These are phyloP conservation scores for Plenodomus lindquistii DNA, from an alignment of 2,329 filamentous ascomycete genomes.

Conservation along the genomic window DNA sequence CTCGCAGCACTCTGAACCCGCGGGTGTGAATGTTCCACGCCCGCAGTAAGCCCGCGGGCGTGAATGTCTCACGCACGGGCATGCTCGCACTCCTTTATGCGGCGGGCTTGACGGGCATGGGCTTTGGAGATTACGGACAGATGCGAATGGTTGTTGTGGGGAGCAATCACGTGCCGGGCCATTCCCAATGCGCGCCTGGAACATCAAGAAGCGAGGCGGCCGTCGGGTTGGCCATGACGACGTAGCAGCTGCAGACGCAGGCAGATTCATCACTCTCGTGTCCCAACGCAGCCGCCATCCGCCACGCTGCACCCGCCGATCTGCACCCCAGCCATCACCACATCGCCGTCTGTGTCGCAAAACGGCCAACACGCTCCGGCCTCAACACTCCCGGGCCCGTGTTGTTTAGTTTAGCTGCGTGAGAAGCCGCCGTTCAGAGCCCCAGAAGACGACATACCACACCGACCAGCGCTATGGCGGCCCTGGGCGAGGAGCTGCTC, in stretches of 20 bases:
- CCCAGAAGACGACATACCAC: conserved; percentile 3
- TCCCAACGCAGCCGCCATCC: conserved; percentile 16
- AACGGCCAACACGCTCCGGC: conserved; percentile 8
- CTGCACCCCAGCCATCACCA: conserved; percentile 5
- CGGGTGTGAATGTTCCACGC: conserved; percentile 8
- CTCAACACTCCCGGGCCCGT: conserved; percentile 7
- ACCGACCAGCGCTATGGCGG: conserved; percentile 67
- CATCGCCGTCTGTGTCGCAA: conserved; percentile 6
- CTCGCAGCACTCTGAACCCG: conserved; percentile 1
- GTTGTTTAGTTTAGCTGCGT: conserved; percentile 35
- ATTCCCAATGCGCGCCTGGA: conserved; percentile 9
- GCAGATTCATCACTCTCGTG: conserved; percentile 27
- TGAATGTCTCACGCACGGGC: conserved; percentile 7
- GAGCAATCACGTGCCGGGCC: neutral
- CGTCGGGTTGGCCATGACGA: conserved; percentile 24
- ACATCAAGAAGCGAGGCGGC: conserved; percentile 15
- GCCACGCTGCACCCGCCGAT: conserved; percentile 7
- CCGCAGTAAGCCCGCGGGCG: conserved; percentile 6
- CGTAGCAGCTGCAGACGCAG: conserved; percentile 17
- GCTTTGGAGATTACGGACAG: conserved; percentile 29
- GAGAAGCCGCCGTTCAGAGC: conserved; percentile 5
- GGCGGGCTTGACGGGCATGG: conserved; percentile 8
- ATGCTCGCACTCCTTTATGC: conserved; percentile 39
- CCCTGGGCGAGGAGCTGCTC: conserved; percentile 93
- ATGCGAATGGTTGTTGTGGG: conserved; percentile 12